A percentile compares a stretch with the other conserved stretches of the same genome.
Evolutionary conservation across 176 grass and related monocot species (phyloP).

Genomic region (Panicum miliaceum): DNA sequence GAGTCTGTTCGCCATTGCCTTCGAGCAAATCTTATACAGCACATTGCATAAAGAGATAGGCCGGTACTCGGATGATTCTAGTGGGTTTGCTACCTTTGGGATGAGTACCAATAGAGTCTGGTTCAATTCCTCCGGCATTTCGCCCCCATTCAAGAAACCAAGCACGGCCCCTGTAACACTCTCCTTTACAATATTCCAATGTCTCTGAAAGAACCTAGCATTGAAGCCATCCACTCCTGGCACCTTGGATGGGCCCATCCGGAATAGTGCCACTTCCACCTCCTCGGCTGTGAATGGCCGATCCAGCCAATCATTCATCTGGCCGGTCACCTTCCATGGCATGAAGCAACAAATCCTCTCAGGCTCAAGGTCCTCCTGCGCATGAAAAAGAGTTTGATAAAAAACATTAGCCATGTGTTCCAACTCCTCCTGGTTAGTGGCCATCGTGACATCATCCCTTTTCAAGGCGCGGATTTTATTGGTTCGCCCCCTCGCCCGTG

Average conservation of each 20-base stretch:
- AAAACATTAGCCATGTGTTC: fast-evolving
- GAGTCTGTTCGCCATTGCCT: background rate
- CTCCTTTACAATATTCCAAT: fast-evolving
- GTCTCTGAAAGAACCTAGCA: background rate
- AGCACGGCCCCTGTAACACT: background rate
- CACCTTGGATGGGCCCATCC: background rate
- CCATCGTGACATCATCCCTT: fast-evolving
- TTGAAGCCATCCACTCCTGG: background rate
- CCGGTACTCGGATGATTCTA: background rate
- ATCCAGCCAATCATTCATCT: fast-evolving
- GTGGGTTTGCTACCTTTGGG: background rate
- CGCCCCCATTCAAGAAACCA: background rate
- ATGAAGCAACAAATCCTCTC: fast-evolving
- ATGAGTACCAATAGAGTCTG: background rate
- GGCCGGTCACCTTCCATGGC: fast-evolving
- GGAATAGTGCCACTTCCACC: background rate
- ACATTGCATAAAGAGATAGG: background rate
- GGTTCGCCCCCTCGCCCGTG: background rate
- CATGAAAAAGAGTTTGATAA: background rate
- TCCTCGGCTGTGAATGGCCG: fast-evolving
- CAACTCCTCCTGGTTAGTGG: background rate
- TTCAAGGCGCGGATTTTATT: background rate
- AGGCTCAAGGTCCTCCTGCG: background rate
- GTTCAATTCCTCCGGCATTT: background rate
- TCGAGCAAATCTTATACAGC: background rate